phyloP scores from a whole-genome alignment of 2,329 filamentous ascomycete genomes.

The Trichoderma semiorbis region DNA sequence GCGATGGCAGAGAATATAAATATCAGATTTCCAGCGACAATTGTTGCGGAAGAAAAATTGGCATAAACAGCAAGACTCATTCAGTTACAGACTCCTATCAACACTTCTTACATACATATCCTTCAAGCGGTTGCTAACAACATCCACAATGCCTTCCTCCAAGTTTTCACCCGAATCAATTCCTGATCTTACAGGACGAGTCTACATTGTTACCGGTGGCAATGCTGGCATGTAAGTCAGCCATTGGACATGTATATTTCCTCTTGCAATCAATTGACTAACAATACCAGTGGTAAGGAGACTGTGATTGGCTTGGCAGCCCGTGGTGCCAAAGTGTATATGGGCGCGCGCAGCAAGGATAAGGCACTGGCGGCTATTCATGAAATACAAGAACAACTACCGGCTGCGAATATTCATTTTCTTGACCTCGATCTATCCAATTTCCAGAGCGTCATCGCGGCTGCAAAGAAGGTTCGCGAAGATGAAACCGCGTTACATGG shows the following conservation, averaged over 20 bases:
- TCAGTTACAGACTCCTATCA: background rate
- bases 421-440: conserved; percentile 35
- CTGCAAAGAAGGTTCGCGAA: conserved; percentile 30
- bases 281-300: conserved; percentile 29
- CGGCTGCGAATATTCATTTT: conserved; percentile 32
- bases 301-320: conserved; percentile 36
- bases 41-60: background rate
- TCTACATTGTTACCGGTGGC: conserved; percentile 44
- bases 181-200: conserved; percentile 41
- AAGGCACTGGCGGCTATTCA: conserved; percentile 34
- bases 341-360: conserved; percentile 35
- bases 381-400: conserved; percentile 31
- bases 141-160: conserved; percentile 18
- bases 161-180: conserved; percentile 39
- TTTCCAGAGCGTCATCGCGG: conserved; percentile 35
- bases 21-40: background rate
- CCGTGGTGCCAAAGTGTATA: conserved; percentile 40
- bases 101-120: too few relatives aligned
- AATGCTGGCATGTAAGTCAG: conserved; percentile 43
- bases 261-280: background rate
- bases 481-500: conserved; percentile 32
- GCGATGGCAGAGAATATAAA: background rate
- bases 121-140: background rate
- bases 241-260: too few relatives aligned
- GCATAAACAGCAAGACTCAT: background rate